A percentile compares a stretch with the other conserved stretches of the same genome.
phyloP scores from a whole-genome alignment of 352 stramenopile genomes.

The Phytophthora aleatoria region DNA sequence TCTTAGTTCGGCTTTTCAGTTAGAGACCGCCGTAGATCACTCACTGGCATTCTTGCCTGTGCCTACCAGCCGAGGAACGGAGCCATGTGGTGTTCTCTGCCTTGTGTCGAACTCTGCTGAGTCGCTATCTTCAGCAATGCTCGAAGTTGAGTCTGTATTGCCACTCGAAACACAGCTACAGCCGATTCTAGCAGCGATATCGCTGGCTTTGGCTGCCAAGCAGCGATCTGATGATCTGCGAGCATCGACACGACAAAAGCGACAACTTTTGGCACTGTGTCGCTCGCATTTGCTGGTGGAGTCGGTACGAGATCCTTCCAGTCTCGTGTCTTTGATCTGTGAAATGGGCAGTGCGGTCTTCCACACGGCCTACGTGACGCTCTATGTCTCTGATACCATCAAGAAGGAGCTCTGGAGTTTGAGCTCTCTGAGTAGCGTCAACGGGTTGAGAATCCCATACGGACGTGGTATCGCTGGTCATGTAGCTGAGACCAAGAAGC shows the following conservation, averaged over 20 bases:
- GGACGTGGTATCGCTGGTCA: constrained; percentile 78
- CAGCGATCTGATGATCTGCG: constrained; percentile 66
- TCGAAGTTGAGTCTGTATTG: constrained; percentile 17
- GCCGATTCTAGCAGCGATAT: constrained; percentile 55
- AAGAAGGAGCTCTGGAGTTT: constrained; percentile 80
- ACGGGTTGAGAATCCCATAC: constrained; percentile 76
- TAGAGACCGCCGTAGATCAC: constrained; percentile 16
- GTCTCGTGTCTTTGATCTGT: constrained; percentile 76
- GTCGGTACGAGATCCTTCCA: constrained; percentile 70
- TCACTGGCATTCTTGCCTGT: constrained; percentile 59
- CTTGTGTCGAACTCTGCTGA: constrained; percentile 29
- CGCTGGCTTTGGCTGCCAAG: constrained; percentile 49
- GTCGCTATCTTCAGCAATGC: constrained; percentile 24
- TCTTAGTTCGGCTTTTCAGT: constrained; percentile 33
- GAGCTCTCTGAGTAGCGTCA: constrained; percentile 70
- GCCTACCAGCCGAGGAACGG: constrained; percentile 39
- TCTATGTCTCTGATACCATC: constrained; percentile 79
- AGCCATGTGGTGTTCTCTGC: constrained; percentile 51
- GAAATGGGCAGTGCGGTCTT: constrained; percentile 70
- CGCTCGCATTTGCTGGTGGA: constrained; percentile 71
- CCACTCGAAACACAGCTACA: constrained; percentile 38
- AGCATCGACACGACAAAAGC: constrained; percentile 66
- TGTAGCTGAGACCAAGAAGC: constrained; percentile 60
- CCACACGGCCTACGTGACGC: constrained; percentile 67
- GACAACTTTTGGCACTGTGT: constrained; percentile 68